Evolutionary conservation across 2,329 filamentous ascomycete species (phyloP), one percentile per base, ranked within the genome.

Genomic region (Diaporthe destruens): DNA sequence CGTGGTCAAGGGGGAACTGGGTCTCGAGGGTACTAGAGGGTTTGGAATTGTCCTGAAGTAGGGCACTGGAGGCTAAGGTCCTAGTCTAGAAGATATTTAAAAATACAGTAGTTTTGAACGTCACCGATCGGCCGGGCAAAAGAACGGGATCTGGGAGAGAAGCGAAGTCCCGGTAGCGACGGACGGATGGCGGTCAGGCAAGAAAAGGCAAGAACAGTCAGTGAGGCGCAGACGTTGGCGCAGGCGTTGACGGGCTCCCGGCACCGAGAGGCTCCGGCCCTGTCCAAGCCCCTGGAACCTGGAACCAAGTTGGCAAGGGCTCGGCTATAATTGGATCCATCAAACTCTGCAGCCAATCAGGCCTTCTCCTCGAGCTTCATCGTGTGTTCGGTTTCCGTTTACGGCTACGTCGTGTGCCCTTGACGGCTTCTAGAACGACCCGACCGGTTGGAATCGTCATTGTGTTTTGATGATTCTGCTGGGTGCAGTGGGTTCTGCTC

Each of bases 231-330:
- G 61, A 25, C 44, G 32, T 65, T 18, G 44, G 44, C 61, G 29
- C 8, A 25, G 61, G 20, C 44, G 32, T 65, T 18, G 61, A 25
- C 44, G 44, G 44, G 44, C 20, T 51, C 61, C 61, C 20, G 44
- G 44, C 20, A 65, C 61, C 61, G 29, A 65, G 29, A 65, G 61
- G 44, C 44, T 51, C 20, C 36, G 42, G 59, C 42, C 25, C 9
- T 44, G 9, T 63, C 20, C 39, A 16, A n/a, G 20, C 59, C 59
- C 59, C 59, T 65, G 59, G 59, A 65, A 65, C 59, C 59, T 65
- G 59, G 59, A 65, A 65, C 59, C 44, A 65, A 39, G 61, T 25
- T 51, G 44, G 44, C 29, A 51, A 36, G n/a, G 42, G 18, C 42
- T 23, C 61, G 61, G 61, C 44, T 65, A 65, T 65, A 65, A 65